These are phyloP conservation scores for Artemisia argyi DNA, from an alignment of 129 eudicot genomes.

Conservation along the genomic window DNA sequence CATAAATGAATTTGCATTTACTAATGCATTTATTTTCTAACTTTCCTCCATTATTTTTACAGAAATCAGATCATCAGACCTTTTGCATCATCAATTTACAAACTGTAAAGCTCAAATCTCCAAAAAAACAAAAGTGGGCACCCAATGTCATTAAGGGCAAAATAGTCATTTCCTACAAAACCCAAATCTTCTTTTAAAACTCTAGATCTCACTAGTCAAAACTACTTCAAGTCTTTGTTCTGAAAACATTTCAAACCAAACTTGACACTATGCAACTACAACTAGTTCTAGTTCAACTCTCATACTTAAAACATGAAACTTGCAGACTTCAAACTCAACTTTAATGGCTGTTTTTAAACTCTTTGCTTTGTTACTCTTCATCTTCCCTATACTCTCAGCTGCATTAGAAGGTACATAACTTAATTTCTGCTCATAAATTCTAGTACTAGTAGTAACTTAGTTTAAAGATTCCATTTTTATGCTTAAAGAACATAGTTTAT, in stretches of 20 bases:
- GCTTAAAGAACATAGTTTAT: background rate
- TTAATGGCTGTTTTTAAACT: slow-evolving; percentile 57
- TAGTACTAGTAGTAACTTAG: slow-evolving; percentile 8
- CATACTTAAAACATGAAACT: slow-evolving; percentile 52
- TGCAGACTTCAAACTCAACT: slow-evolving; percentile 44
- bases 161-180: slow-evolving; percentile 33
- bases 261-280: slow-evolving; percentile 15
- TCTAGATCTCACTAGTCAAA: slow-evolving; percentile 52
- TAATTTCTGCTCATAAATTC: background rate
- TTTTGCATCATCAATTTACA: slow-evolving; percentile 21
- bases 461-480: slow-evolving; percentile 4
- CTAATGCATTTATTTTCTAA: background rate
- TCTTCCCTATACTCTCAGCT: slow-evolving; percentile 39
- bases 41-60: slow-evolving; percentile 14
- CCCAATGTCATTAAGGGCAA: slow-evolving; percentile 37
- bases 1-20: no score
- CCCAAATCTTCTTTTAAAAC: slow-evolving; percentile 2
- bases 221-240: slow-evolving; percentile 9
- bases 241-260: slow-evolving; percentile 30
- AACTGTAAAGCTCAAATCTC: slow-evolving; percentile 28
- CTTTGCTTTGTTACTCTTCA: slow-evolving; percentile 29
- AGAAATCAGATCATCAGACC: slow-evolving; percentile 3
- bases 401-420: slow-evolving; percentile 45
- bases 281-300: slow-evolving; percentile 17
- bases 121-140: slow-evolving; percentile 34